A percentile compares a stretch with the other conserved stretches of the same genome.
These are phyloP conservation scores for Grosmannia penicillata DNA, from an alignment of 2,329 filamentous ascomycete genomes.

Conservation along the genomic window DNA sequence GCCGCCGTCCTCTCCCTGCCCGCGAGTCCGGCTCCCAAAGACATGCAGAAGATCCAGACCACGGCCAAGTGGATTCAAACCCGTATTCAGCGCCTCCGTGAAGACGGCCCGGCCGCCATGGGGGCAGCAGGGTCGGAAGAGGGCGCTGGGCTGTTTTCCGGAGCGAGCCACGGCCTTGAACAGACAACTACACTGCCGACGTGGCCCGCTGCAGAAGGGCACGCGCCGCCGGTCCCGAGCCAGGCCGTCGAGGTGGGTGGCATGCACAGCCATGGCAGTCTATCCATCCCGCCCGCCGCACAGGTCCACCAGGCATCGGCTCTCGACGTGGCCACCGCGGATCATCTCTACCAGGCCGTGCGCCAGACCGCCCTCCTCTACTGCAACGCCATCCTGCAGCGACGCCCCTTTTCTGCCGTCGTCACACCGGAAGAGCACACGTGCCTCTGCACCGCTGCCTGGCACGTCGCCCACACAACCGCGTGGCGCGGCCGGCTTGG, in stretches of 20 bases:
- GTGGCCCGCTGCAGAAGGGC: not conserved
- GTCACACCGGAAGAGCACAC: slow-evolving; percentile 24
- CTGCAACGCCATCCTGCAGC: slow-evolving; percentile 26
- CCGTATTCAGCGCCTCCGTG: slow-evolving; percentile 19
- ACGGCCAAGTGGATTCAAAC: slow-evolving; percentile 25
- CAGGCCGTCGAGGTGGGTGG: no score
- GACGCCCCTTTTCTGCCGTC: slow-evolving; percentile 24
- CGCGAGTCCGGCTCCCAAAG: slow-evolving; percentile 16
- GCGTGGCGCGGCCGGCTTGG: slow-evolving; percentile 30
- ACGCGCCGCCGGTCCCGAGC: no score
- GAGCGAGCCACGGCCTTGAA: no score
- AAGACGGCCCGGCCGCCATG: slow-evolving; percentile 7
- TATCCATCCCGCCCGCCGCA: not conserved
- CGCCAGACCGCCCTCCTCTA: slow-evolving; percentile 32
- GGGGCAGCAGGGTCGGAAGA: no score
- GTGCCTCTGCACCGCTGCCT: slow-evolving; percentile 30
- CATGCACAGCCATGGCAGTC: not conserved
- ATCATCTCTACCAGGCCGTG: slow-evolving; percentile 31
- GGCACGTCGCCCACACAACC: slow-evolving; percentile 28
- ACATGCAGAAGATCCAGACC: slow-evolving; percentile 23
- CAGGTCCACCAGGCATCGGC: slow-evolving; percentile 13
- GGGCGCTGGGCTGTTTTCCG: not conserved
- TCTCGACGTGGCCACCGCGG: no score
- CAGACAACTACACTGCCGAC: not conserved
- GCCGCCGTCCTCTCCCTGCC: slow-evolving; percentile 26